Base-by-base conservation (phyloP, 2,329 filamentous ascomycete genomes). In the Diaporthe sp. region DNA sequence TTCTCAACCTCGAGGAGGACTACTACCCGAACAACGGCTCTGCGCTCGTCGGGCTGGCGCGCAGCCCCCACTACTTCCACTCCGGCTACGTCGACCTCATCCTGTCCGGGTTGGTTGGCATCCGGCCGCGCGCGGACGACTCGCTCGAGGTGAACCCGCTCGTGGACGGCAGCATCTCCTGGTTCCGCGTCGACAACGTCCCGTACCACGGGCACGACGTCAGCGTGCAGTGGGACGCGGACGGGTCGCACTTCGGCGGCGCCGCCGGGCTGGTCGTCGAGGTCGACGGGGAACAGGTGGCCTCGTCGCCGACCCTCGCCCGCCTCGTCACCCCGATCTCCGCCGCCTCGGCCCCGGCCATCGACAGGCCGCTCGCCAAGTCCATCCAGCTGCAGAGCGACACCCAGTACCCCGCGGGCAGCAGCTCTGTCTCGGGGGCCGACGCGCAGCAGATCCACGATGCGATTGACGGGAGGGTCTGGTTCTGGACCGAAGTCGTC, bases 41-140 rank as follows among this genome's bases (percentile, higher is more conserved):
- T 0, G 84, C 84, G 0, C 84, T 87, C 37, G 85, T 87, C 3
- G 85, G 84, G 0, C 81, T 87, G 7, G 81, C 83, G 42, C 83
- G 85, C 9, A 85, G 83, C 2, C 84, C 82, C 19, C 85, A 87
- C 72, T 87, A 87, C 78, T 87, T 87, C 80, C 85, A 87, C 79
- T 87, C 85, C 2, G 85, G 85, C 1, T 87, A 83, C 76, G 81
- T 84, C 37, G 85, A 87, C 73, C 80, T 84, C 3, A 79, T 87
- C 46, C 80, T 87, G 19, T 82, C 83, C 0, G 85, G 85, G 0
- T 80, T 87, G 3, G 83, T 87, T 0, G 85, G 85, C 0, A 84
- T 87, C 46, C 84, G 85, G 0, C 83, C 85, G 4, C 81, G 82
- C 0, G 80, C 81, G 12, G 82, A 85, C 44, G 80, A 86, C 74